phyloP scores from a whole-genome alignment of 2,329 filamentous ascomycete genomes.

The Cytospora piceicola region DNA sequence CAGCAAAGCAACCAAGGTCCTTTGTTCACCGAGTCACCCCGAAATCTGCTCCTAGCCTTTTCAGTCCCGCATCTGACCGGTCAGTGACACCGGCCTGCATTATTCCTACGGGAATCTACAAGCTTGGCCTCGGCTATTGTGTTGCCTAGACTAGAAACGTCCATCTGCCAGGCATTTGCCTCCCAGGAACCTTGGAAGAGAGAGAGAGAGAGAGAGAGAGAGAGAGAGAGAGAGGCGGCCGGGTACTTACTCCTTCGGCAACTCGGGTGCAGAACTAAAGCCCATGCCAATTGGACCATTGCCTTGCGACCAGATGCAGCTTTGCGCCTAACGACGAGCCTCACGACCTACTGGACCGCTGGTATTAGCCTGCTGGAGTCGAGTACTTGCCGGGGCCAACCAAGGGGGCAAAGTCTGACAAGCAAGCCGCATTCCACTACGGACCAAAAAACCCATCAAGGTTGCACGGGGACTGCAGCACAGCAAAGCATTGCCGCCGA shows the following conservation, averaged over 20 bases:
- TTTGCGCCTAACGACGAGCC: constrained; percentile 24
- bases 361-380: constrained; percentile 8
- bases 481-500: constrained; percentile 26
- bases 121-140: constrained; percentile 18
- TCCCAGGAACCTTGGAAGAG: too few species aligned
- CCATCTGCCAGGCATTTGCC: constrained; percentile 7
- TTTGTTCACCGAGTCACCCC: constrained; percentile 23
- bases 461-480: constrained; percentile 30
- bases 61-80: constrained; percentile 24
- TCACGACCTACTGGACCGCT: constrained; percentile 12
- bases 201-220: too few species aligned
- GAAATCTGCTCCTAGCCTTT: constrained; percentile 25
- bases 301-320: constrained; percentile 23
- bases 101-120: constrained; percentile 28
- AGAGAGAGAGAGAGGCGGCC: constrained; percentile 10
- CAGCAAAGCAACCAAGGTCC: constrained; percentile 22
- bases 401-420: constrained; percentile 13
- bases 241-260: constrained; percentile 14
- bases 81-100: constrained; percentile 25
- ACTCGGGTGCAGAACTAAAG: constrained; percentile 8
- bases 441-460: constrained; percentile 21
- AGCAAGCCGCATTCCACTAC: constrained; percentile 17
- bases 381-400: constrained; percentile 4
- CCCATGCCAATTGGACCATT: constrained; percentile 17
- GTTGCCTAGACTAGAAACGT: constrained; percentile 18